Percentiles rank a stretch among this genome's conserved stretches.
These are phyloP conservation scores for Erodium moschatum DNA, from an alignment of 441 rosid genomes.

Conservation along the genomic window DNA sequence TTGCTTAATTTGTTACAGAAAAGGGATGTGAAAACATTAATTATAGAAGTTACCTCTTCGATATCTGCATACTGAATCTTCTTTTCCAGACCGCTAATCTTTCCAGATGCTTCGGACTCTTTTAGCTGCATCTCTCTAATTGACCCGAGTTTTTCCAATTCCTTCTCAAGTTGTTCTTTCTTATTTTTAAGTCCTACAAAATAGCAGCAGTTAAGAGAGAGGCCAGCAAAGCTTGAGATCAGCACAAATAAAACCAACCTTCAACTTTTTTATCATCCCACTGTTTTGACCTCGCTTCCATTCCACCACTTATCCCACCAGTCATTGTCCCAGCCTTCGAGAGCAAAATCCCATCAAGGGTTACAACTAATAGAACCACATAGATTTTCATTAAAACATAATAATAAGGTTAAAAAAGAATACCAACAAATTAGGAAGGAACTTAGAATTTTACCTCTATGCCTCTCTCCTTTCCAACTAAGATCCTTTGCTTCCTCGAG, in stretches of 20 bases:
- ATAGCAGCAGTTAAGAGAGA: slow-evolving; percentile 21
- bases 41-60: slow-evolving; percentile 55
- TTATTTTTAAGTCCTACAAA: slow-evolving; percentile 59
- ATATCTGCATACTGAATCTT: slow-evolving; percentile 95
- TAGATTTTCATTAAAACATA: slow-evolving; percentile 20
- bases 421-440: background rate
- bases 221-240: slow-evolving; percentile 13
- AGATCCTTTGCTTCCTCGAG: slow-evolving; percentile 95
- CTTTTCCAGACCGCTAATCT: slow-evolving; percentile 92
- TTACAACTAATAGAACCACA: slow-evolving; percentile 58
- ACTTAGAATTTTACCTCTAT: slow-evolving; percentile 50
- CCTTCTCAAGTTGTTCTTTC: slow-evolving; percentile 70
- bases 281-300: slow-evolving; percentile 95
- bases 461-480: slow-evolving; percentile 93
- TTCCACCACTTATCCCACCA: slow-evolving; percentile 98
- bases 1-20: background rate
- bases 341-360: slow-evolving; percentile 88
- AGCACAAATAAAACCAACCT: slow-evolving; percentile 39
- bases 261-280: slow-evolving; percentile 98
- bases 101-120: slow-evolving; percentile 91
- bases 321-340: slow-evolving; percentile 98
- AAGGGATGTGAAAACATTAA: background rate
- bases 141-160: slow-evolving; percentile 81
- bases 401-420: slow-evolving; percentile 8
- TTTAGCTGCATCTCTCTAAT: slow-evolving; percentile 89